These are phyloP conservation scores for Backusella tuberculispora DNA, from an alignment of 192 early-diverging fungal species.

Conservation along the genomic window DNA sequence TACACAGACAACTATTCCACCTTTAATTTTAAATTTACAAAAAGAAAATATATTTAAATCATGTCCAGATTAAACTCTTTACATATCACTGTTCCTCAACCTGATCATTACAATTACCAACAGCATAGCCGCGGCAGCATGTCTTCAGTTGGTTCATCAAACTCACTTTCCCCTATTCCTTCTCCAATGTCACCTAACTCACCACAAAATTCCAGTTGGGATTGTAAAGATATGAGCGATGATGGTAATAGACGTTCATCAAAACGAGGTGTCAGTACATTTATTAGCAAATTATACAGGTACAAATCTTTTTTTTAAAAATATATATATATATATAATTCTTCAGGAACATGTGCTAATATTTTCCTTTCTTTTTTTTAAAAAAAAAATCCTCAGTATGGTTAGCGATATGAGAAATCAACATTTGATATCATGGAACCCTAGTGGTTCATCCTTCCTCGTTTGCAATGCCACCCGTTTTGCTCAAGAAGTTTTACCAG, in stretches of 20 bases:
- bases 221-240: background rate
- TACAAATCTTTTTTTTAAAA: too few species aligned
- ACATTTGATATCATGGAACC: slow-evolving; percentile 74
- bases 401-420: slow-evolving; percentile 66
- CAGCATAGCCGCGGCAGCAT: slow-evolving; percentile 1
- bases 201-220: slow-evolving; percentile 14
- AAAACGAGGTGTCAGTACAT: slow-evolving; percentile 31
- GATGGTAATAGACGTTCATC: slow-evolving; percentile 7
- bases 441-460: slow-evolving; percentile 67
- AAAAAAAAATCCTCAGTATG: slow-evolving; percentile 49
- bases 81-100: slow-evolving; percentile 6
- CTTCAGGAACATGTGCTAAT: background rate
- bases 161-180: background rate
- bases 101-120: background rate
- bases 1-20: background rate
- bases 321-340: slow-evolving; percentile 2
- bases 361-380: background rate
- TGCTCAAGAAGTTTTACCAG: slow-evolving; percentile 79
- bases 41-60: background rate
- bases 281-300: slow-evolving; percentile 32
- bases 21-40: background rate
- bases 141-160: slow-evolving; percentile 2
- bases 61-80: background rate
- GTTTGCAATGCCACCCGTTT: slow-evolving; percentile 81
- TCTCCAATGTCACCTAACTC: slow-evolving; percentile 14